Evolutionary conservation across 2,329 filamentous ascomycete genomes (phyloP).

Genomic region (Aureobasidium mangrovei): DNA sequence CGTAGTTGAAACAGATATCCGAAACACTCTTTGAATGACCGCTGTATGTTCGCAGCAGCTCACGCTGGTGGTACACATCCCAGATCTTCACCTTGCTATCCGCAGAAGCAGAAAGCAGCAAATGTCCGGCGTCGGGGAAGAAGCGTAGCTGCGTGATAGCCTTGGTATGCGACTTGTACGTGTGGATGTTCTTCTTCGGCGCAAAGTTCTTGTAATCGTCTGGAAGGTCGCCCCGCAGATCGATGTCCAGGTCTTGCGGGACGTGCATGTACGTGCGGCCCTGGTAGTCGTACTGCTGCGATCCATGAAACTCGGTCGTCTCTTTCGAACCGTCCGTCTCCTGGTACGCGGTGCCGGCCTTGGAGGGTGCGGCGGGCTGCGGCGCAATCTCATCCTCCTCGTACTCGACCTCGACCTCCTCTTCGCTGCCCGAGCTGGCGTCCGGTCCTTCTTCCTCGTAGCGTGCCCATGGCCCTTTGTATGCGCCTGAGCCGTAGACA

Average conservation of each 20-base stretch:
- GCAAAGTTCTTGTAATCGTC: constrained; percentile 82
- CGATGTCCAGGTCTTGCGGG: constrained; percentile 79
- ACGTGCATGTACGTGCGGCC: constrained; percentile 97
- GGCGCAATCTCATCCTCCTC: constrained; percentile 63
- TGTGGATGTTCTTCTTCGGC: constrained; percentile 86
- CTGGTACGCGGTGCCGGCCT: constrained; percentile 42
- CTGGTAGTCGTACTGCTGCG: constrained; percentile 80
- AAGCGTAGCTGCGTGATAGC: constrained; percentile 84
- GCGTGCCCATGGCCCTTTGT: constrained; percentile 89
- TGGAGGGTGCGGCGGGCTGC: constrained; percentile 52
- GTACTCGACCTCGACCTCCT: constrained; percentile 61
- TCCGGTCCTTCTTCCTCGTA: constrained; percentile 68
- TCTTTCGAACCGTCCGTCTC: constrained; percentile 48
- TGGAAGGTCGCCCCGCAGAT: constrained; percentile 64
- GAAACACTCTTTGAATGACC: constrained; percentile 87
- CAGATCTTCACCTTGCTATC: constrained; percentile 89
- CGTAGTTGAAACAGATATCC: constrained; percentile 76
- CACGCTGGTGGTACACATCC: constrained; percentile 84
- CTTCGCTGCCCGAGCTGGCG: constrained; percentile 60
- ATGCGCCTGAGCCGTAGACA: constrained; percentile 77
- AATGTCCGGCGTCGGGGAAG: constrained; percentile 78
- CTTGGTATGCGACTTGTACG: constrained; percentile 72
- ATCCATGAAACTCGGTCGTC: constrained; percentile 79
- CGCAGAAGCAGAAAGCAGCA: constrained; percentile 81
- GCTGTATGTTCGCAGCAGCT: constrained; percentile 81